Evolutionary conservation across 164 flowering plant species (phyloP).

Genomic region (Tinospora cordifolia): DNA sequence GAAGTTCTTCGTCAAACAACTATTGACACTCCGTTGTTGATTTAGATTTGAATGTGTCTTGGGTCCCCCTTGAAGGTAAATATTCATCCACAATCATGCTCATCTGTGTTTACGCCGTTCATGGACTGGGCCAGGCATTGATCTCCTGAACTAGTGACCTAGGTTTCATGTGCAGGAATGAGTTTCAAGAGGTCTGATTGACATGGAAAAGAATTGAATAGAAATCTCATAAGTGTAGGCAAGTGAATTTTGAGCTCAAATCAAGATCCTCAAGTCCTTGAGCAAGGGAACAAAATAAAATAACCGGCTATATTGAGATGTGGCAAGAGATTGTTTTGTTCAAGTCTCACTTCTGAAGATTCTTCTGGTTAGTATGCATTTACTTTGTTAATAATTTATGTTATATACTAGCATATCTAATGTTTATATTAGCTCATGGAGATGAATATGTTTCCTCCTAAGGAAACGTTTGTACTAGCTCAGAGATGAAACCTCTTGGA

Average conservation of each 20-base stretch:
- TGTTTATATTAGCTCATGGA: too few species aligned
- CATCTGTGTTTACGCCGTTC: background rate
- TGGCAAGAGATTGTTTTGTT: background rate
- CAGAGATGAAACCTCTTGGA: background rate
- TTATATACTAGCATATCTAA: too few species aligned
- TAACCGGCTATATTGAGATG: background rate
- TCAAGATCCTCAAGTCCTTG: background rate
- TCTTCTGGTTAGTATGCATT: conserved; percentile 7
- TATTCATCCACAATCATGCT: background rate
- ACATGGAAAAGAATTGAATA: background rate
- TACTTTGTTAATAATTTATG: background rate
- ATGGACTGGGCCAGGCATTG: background rate
- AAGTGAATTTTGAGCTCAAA: background rate
- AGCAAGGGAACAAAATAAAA: background rate
- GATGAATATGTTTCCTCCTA: too few species aligned
- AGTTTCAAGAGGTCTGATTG: background rate
- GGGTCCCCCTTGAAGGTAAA: conserved; percentile 7
- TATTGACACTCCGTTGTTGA: conserved; percentile 41
- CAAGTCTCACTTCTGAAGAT: background rate
- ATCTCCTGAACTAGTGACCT: background rate
- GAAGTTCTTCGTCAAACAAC: conserved; percentile 80
- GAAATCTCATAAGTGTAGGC: background rate
- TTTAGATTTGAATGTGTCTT: conserved; percentile 19
- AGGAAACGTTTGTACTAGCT: too few species aligned
- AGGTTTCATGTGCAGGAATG: background rate